Conservation (phyloP, 371 early-diverging fungal genomes). For the Coemansia sp. region DNA sequence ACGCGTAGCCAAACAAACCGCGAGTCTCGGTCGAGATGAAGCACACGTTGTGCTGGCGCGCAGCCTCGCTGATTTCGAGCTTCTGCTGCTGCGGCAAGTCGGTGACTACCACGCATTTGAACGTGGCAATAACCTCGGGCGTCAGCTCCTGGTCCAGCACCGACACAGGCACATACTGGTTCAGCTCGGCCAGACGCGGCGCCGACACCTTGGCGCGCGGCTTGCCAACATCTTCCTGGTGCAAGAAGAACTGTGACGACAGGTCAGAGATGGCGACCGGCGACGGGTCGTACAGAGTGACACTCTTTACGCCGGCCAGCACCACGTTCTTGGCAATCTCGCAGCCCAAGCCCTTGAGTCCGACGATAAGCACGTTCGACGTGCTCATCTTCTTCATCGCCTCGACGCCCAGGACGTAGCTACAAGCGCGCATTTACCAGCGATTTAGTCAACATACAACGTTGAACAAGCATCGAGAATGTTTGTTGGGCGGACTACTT, state of each 20-base stretch:
- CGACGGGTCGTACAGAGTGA: slow-evolving; percentile 89
- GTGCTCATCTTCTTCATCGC: slow-evolving; percentile 99
- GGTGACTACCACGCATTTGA: slow-evolving; percentile 85
- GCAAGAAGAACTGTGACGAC: slow-evolving; percentile 89
- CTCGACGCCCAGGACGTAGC: slow-evolving; percentile 99
- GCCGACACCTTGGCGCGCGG: slow-evolving; percentile 80
- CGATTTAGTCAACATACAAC: background rate
- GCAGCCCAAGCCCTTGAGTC: slow-evolving; percentile 96
- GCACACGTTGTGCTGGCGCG: slow-evolving; percentile 81
- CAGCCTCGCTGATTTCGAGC: slow-evolving; percentile 86
- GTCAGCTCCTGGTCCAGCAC: slow-evolving; percentile 79
- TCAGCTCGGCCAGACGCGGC: slow-evolving; percentile 92
- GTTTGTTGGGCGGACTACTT: slow-evolving; percentile 49
- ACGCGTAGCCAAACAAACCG: slow-evolving; percentile 95
- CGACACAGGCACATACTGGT: slow-evolving; percentile 95
- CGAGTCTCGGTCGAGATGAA: slow-evolving; percentile 92
- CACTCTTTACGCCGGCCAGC: slow-evolving; percentile 98
- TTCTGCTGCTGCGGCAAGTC: slow-evolving; percentile 75
- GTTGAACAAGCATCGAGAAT: too few relatives aligned
- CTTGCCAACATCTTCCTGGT: slow-evolving; percentile 88
- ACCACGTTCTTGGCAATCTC: slow-evolving; percentile 99
- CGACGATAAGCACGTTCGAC: slow-evolving; percentile 96
- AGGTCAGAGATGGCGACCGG: slow-evolving; percentile 75
- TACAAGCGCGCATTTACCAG: slow-evolving; percentile 44
- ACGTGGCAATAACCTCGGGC: slow-evolving; percentile 67